These are phyloP conservation scores for Stemphylium vesicarium DNA, from an alignment of 2,329 filamentous ascomycete species.

Conservation along the genomic window DNA sequence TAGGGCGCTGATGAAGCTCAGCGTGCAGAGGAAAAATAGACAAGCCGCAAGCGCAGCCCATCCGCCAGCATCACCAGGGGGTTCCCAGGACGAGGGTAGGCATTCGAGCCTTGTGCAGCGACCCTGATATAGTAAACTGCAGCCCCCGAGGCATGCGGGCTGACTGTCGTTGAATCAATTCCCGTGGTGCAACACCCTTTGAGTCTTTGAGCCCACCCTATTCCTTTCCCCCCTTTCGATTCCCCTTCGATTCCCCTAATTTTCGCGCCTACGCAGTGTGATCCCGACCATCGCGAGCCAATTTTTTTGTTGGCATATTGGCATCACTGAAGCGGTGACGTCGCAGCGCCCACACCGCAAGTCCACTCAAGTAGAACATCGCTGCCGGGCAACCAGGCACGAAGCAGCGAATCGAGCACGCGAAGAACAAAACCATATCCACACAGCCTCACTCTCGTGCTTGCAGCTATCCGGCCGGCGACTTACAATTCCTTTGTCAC, in stretches of 20 bases:
- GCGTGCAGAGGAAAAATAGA: no score
- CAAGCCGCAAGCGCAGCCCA: background rate
- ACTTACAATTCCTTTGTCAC: constrained; percentile 12
- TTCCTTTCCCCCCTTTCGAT: background rate
- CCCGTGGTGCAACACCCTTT: background rate
- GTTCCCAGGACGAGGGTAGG: background rate
- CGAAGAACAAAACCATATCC: background rate
- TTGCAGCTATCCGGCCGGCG: background rate
- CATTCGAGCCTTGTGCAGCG: constrained; percentile 10
- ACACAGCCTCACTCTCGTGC: constrained; percentile 21
- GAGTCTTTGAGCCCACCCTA: constrained; percentile 1
- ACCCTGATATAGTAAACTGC: constrained; percentile 19
- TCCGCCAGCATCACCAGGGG: constrained; percentile 7
- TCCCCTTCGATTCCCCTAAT: background rate
- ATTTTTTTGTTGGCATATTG: constrained; percentile 6
- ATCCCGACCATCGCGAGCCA: constrained; percentile 2
- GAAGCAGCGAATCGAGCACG: background rate
- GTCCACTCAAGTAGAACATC: constrained; percentile 11
- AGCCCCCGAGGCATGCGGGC: constrained; percentile 8
- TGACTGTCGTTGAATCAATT: background rate
- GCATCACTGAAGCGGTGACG: constrained; percentile 26
- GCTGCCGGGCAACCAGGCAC: constrained; percentile 19
- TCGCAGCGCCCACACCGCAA: constrained; percentile 29
- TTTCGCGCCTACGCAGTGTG: background rate
- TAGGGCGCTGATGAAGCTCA: no score